These are phyloP conservation scores for Podospora conica DNA, from an alignment of 495 filamentous ascomycete genomes.

Conservation along the genomic window DNA sequence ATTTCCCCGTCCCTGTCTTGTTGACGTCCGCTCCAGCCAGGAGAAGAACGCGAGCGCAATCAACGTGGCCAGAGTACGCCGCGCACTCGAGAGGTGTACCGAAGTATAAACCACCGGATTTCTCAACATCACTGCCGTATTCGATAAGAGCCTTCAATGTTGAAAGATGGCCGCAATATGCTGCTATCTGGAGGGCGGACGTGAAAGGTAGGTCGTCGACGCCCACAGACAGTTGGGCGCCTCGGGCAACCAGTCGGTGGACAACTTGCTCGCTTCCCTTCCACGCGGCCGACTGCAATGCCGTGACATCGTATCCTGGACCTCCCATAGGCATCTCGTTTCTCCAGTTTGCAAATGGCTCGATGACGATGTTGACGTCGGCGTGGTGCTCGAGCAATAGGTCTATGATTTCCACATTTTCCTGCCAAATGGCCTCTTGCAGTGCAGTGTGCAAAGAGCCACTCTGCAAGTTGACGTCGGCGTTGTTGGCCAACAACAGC, in stretches of 20 bases:
- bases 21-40: background rate
- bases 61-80: background rate
- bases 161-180: background rate
- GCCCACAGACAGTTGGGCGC: background rate
- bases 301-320: background rate
- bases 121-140: background rate
- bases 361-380: background rate
- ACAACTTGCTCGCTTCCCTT: background rate
- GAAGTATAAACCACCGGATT: background rate
- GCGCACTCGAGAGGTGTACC: background rate
- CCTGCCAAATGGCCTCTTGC: background rate
- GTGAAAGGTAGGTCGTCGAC: background rate
- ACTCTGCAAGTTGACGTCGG: background rate
- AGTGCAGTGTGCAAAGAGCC: background rate
- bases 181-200: background rate
- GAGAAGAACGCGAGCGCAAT: background rate
- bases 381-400: background rate
- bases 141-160: background rate
- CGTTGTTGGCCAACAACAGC: background rate
- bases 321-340: background rate
- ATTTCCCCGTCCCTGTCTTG: background rate
- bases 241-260: background rate
- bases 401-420: background rate
- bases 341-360: background rate
- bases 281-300: background rate